A percentile compares a stretch with the other conserved stretches of the same genome.
Evolutionary conservation across 371 early-diverging fungal species (phyloP).

Genomic region (Lichtheimia ornata): DNA sequence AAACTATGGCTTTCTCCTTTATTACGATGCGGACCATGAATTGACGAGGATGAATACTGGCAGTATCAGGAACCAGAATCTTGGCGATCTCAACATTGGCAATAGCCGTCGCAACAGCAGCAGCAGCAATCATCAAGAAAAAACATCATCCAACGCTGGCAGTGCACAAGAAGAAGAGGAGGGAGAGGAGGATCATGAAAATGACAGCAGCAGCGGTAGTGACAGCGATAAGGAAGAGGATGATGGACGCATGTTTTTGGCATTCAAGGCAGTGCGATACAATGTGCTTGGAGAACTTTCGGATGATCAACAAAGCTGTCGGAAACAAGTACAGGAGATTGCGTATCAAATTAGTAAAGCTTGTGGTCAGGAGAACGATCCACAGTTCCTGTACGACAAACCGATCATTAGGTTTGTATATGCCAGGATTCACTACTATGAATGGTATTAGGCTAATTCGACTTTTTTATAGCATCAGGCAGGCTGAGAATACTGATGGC

Average conservation of each 20-base stretch:
- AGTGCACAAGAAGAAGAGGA: background rate
- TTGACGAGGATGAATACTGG: slow-evolving; percentile 60
- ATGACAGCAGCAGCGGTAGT: slow-evolving; percentile 8
- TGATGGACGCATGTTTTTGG: slow-evolving; percentile 16
- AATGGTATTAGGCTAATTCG: background rate
- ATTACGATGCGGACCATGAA: slow-evolving; percentile 53
- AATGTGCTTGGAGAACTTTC: slow-evolving; percentile 43
- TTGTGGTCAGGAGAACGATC: slow-evolving; percentile 21
- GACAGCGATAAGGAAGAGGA: slow-evolving; percentile 4
- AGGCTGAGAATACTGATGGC: slow-evolving; percentile 48
- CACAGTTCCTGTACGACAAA: slow-evolving; percentile 27
- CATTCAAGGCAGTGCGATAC: slow-evolving; percentile 46
- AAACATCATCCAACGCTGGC: background rate
- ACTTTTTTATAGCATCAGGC: slow-evolving; percentile 20
- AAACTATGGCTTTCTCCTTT: slow-evolving; percentile 61
- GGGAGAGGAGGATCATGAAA: background rate
- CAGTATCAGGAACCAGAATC: slow-evolving; percentile 53
- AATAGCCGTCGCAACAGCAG: background rate
- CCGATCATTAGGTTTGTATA: slow-evolving; percentile 37
- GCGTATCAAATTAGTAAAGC: slow-evolving; percentile 27
- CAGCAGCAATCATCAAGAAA: background rate
- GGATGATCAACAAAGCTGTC: slow-evolving; percentile 34
- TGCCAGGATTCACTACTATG: background rate
- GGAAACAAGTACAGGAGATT: slow-evolving; percentile 38
- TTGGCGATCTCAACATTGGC: slow-evolving; percentile 22